Conservation (phyloP, 2,329 filamentous ascomycete genomes). For the Talaromyces rugulosus region DNA sequence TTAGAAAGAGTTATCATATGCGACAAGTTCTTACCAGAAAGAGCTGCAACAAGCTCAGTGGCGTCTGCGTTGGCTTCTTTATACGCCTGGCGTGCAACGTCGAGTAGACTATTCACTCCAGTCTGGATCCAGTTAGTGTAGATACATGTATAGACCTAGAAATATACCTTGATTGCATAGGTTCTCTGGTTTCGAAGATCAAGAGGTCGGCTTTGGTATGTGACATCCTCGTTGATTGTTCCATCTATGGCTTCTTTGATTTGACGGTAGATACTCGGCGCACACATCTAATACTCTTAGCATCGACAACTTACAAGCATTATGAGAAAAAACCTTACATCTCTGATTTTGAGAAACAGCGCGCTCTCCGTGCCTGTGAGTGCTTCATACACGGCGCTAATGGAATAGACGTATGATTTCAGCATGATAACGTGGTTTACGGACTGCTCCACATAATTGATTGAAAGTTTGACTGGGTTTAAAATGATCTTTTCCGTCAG, state of each 20-base stretch:
- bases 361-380: conserved; percentile 60
- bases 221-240: conserved; percentile 76
- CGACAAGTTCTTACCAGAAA: conserved; percentile 53
- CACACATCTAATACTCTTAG: conserved; percentile 52
- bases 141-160: neutral
- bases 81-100: conserved; percentile 83
- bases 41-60: conserved; percentile 62
- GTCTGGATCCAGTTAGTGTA: conserved; percentile 45
- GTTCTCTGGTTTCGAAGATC: conserved; percentile 86
- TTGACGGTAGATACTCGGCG: conserved; percentile 55
- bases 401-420: conserved; percentile 71
- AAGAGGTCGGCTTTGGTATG: conserved; percentile 71
- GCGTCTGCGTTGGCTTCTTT: conserved; percentile 82
- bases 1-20: conserved; percentile 17
- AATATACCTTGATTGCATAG: conserved; percentile 67
- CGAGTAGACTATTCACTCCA: conserved; percentile 77
- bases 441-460: conserved; percentile 70
- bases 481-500: conserved; percentile 62
- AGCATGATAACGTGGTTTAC: conserved; percentile 84
- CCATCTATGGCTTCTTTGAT: conserved; percentile 63
- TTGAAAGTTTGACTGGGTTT: conserved; percentile 61
- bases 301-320: neutral
- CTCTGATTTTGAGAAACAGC: conserved; percentile 64
- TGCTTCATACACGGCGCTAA: conserved; percentile 64
- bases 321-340: conserved; percentile 34